phyloP scores from a whole-genome alignment of 225 moss, liverwort and hornwort genomes.

The Pseudoscleropodium purum region DNA sequence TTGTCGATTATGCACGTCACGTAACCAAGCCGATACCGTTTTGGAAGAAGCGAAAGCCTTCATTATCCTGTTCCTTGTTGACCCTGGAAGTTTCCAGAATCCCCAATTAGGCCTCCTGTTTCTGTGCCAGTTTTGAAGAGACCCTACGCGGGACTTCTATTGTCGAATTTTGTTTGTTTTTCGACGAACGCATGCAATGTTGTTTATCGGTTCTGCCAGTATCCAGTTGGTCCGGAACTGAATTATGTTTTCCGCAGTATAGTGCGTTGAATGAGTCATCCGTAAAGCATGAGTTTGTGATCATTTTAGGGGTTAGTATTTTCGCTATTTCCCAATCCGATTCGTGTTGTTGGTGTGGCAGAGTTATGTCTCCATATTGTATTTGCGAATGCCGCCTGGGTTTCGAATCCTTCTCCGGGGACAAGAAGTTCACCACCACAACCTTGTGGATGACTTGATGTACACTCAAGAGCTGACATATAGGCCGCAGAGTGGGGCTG shows the following conservation, averaged over 20 bases:
- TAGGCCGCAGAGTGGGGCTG: conserved; percentile 67
- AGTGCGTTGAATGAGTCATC: background rate
- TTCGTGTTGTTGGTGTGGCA: conserved; percentile 7
- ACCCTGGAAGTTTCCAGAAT: too few species aligned
- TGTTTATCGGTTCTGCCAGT: background rate
- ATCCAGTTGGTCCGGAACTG: background rate
- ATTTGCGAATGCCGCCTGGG: conserved; percentile 54
- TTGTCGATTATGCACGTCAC: background rate
- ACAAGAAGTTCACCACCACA: conserved; percentile 61
- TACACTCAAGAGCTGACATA: conserved; percentile 61
- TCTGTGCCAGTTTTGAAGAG: background rate
- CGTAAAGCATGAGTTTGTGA: background rate
- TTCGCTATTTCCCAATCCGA: background rate
- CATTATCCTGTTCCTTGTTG: background rate
- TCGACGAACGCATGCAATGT: background rate
- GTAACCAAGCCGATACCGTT: background rate
- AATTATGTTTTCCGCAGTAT: too few species aligned
- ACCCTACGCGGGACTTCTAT: background rate
- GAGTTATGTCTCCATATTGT: conserved; percentile 75
- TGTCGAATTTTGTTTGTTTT: background rate
- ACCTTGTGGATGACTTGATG: conserved; percentile 60
- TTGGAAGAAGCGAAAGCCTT: background rate
- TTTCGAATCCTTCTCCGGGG: conserved; percentile 66
- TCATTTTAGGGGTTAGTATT: background rate
- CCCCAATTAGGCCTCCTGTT: background rate